Conservation (phyloP, 306 rosid genomes). For the Trifolium subterraneum region DNA sequence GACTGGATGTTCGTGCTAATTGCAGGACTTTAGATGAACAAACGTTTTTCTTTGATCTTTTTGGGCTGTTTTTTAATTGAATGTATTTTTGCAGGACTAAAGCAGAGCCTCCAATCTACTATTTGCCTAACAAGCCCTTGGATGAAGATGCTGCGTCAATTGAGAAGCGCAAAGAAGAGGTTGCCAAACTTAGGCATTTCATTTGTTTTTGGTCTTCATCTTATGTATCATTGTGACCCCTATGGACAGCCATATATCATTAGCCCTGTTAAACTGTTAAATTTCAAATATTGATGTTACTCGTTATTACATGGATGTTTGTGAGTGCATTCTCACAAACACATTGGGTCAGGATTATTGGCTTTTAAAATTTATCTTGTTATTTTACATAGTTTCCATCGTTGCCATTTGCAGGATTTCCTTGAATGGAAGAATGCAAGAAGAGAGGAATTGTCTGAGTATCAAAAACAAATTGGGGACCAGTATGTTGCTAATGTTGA, state of each 20-base stretch:
- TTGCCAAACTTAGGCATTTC: constrained; percentile 33
- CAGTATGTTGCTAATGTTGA: constrained; percentile 88
- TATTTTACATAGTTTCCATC: background rate
- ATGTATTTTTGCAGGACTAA: constrained; percentile 73
- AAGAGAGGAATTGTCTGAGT: constrained; percentile 84
- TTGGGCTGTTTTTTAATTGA: constrained; percentile 36
- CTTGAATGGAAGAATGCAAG: constrained; percentile 83
- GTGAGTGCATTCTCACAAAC: background rate
- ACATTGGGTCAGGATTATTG: constrained; percentile 18
- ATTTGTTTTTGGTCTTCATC: constrained; percentile 34
- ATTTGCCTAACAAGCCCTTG: constrained; percentile 86
- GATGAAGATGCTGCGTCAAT: constrained; percentile 59
- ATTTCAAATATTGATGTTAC: constrained; percentile 1
- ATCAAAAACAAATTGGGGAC: constrained; percentile 89
- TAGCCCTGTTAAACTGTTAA: background rate
- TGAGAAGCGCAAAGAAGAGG: constrained; percentile 86
- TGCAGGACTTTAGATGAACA: constrained; percentile 56
- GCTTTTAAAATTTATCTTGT: background rate
- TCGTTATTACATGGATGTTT: constrained; percentile 23
- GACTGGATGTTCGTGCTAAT: constrained; percentile 55
- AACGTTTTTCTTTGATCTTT: constrained; percentile 11
- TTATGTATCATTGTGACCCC: background rate
- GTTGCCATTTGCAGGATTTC: constrained; percentile 63
- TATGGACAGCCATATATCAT: background rate
- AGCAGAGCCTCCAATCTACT: constrained; percentile 91